phyloP scores from a whole-genome alignment of 441 rosid species.

The Pelargonium fulgidum region DNA sequence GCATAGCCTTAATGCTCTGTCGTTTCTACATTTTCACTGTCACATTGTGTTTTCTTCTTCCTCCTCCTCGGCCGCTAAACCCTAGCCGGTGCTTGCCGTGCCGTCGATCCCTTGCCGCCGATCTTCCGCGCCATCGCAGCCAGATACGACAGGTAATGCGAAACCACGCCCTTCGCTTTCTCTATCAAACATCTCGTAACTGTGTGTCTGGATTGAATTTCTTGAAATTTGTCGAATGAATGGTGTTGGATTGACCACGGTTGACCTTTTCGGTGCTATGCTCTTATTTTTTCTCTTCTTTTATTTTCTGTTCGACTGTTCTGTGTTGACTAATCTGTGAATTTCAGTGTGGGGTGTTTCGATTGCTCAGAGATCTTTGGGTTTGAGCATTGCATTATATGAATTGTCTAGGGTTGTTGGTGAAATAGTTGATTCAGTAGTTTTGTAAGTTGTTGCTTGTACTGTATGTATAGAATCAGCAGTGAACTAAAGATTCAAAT shows the following conservation, averaged over 20 bases:
- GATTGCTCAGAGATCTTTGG: background rate
- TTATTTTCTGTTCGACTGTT: background rate
- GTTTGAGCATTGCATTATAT: background rate
- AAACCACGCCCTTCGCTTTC: background rate
- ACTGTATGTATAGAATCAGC: background rate
- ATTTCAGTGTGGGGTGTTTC: background rate
- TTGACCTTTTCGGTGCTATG: too few relatives aligned
- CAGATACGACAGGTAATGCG: background rate
- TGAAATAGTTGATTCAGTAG: background rate
- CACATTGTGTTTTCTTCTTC: background rate
- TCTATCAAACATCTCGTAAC: background rate
- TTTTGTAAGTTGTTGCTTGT: background rate
- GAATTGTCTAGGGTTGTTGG: background rate
- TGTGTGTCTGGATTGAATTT: background rate
- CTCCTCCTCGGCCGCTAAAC: background rate
- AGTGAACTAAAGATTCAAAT: background rate
- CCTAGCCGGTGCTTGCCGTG: constrained; percentile 5
- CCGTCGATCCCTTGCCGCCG: background rate
- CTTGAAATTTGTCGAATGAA: background rate
- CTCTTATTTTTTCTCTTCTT: background rate
- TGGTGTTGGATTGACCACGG: background rate
- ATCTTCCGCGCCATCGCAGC: background rate
- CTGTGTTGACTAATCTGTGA: background rate
- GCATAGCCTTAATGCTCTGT: background rate
- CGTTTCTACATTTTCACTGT: background rate